These are phyloP conservation scores for Acacia melanoxylon DNA, from an alignment of 306 rosid genomes.

Conservation along the genomic window DNA sequence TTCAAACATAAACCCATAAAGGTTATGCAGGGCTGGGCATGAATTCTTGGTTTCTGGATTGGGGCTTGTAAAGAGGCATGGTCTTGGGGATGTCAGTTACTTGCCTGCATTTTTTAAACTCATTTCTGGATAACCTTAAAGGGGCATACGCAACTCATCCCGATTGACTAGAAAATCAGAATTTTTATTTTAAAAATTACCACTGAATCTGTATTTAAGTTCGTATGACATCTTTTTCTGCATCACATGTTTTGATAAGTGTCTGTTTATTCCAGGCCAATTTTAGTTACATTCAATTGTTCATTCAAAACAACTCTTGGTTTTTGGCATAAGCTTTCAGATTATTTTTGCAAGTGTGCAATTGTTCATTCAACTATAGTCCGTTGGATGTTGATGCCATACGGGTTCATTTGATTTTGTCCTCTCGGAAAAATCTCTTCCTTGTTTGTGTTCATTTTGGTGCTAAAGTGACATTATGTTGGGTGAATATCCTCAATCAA, in stretches of 20 bases:
- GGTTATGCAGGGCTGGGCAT: neutral
- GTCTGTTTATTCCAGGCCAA: neutral
- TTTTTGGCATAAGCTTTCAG: neutral
- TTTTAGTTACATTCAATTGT: neutral
- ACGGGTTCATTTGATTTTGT: conserved; percentile 19
- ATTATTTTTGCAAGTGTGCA: too few species aligned
- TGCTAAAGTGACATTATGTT: conserved; percentile 5
- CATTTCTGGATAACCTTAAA: neutral
- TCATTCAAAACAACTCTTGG: neutral
- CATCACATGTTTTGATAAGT: neutral
- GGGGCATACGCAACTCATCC: neutral
- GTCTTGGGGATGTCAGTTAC: conserved; percentile 3
- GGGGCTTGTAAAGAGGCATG: conserved; percentile 1
- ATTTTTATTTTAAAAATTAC: neutral
- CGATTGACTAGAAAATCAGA: conserved; percentile 2
- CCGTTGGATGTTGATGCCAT: neutral
- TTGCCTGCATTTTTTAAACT: neutral
- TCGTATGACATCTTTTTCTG: neutral
- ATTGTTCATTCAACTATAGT: neutral
- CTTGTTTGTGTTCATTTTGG: conserved; percentile 5
- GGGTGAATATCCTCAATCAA: neutral
- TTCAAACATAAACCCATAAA: conserved; percentile 45
- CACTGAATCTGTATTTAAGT: too few species aligned
- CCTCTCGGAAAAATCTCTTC: neutral
- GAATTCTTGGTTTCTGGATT: too few species aligned